These are phyloP conservation scores for Globisporangium sylvaticum DNA, from an alignment of 352 stramenopile species.

Conservation along the genomic window DNA sequence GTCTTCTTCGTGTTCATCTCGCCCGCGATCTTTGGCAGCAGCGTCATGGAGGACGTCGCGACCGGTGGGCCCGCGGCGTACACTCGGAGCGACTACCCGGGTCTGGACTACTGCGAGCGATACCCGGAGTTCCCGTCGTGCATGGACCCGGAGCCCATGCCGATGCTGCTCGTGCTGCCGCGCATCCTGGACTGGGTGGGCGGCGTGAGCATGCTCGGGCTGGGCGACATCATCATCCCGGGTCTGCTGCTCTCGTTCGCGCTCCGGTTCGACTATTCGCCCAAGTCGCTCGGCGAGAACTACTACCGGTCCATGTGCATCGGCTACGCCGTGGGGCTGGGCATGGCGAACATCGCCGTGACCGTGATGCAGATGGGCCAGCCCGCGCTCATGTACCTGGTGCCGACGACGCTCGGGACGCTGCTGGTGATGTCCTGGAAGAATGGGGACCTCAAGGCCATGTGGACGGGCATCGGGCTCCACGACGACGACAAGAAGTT, in stretches of 20 bases:
- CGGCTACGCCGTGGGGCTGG: conserved; percentile 91
- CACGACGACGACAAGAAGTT: conserved; percentile 13
- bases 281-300: conserved; percentile 28
- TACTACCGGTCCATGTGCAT: conserved; percentile 90
- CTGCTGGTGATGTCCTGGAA: conserved; percentile 56
- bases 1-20: conserved; percentile 96
- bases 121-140: conserved; percentile 59
- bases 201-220: conserved; percentile 90
- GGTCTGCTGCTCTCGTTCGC: conserved; percentile 93
- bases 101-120: conserved; percentile 71
- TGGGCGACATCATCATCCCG: conserved; percentile 95
- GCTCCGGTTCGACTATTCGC: conserved; percentile 87
- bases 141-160: conserved; percentile 84
- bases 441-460: conserved; percentile 72
- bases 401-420: conserved; percentile 89
- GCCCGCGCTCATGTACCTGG: conserved; percentile 95
- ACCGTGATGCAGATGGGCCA: conserved; percentile 92
- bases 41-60: conserved; percentile 93
- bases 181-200: conserved; percentile 89
- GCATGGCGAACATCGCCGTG: conserved; percentile 92
- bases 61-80: conserved; percentile 80
- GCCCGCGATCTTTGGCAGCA: conserved; percentile 82
- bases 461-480: conserved; percentile 43
- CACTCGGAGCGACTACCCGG: conserved; percentile 60
- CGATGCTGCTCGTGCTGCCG: conserved; percentile 94